phyloP scores from a whole-genome alignment of 306 rosid species.

The Vigna mungo region DNA sequence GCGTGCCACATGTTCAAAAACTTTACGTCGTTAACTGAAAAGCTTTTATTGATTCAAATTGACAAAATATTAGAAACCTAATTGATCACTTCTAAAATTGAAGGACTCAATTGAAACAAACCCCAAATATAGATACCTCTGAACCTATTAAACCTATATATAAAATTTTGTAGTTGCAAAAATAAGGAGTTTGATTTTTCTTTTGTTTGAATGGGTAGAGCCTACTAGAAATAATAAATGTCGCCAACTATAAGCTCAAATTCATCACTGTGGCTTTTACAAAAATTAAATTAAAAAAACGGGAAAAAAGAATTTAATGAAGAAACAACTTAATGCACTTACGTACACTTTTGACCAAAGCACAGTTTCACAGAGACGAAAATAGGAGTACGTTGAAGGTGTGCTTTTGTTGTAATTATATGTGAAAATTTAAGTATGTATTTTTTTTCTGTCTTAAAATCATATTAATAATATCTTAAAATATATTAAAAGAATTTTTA shows the following conservation, averaged over 20 bases:
- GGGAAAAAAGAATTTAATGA: background rate
- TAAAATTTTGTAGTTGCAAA: too few species aligned
- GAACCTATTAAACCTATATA: too few species aligned
- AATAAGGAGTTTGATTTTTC: background rate
- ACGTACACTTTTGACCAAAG: background rate
- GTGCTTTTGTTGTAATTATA: background rate
- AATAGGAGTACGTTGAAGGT: background rate
- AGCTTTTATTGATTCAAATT: too few species aligned
- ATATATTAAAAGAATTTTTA: too few species aligned
- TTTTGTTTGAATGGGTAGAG: background rate
- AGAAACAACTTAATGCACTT: conserved; percentile 8
- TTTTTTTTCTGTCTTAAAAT: too few species aligned
- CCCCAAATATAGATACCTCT: too few species aligned
- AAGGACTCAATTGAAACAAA: too few species aligned
- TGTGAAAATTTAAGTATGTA: background rate
- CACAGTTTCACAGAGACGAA: background rate
- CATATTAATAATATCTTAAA: too few species aligned
- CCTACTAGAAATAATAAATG: conserved; percentile 9
- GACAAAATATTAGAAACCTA: too few species aligned
- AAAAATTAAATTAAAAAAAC: background rate
- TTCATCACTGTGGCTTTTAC: background rate
- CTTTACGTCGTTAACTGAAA: too few species aligned
- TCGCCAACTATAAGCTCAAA: conserved; percentile 2
- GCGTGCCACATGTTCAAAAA: too few species aligned
- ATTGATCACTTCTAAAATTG: too few species aligned